Evolutionary conservation across 805 yeast genomes (phyloP).

Genomic region (Nakazawaea holstii): DNA sequence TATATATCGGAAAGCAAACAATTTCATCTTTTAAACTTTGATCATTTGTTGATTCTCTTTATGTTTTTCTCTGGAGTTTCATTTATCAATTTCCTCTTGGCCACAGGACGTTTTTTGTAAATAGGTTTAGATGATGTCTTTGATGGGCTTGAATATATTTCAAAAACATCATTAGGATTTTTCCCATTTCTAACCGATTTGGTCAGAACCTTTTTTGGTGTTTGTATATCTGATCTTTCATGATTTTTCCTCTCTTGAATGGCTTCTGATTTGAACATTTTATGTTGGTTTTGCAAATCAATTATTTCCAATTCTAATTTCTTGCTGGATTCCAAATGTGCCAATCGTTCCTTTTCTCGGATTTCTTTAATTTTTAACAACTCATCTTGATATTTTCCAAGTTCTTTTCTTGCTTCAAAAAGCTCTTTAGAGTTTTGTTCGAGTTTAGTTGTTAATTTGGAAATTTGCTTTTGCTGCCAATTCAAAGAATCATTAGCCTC

Average conservation of each 20-base stretch:
- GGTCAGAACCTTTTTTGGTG: neutral
- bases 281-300: neutral
- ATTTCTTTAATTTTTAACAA: neutral
- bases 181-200: neutral
- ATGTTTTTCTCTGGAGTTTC: neutral
- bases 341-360: neutral
- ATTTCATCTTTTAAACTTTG: too few species aligned
- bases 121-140: neutral
- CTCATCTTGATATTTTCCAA: neutral
- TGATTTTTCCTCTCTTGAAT: neutral
- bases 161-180: neutral
- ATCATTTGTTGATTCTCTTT: neutral
- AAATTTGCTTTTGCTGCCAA: neutral
- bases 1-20: too few species aligned
- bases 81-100: slow-evolving; percentile 1
- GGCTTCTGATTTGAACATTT: neutral
- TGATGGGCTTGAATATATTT: neutral
- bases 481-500: neutral
- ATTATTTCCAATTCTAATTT: neutral
- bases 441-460: neutral
- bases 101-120: neutral
- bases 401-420: neutral
- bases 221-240: neutral
- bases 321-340: neutral
- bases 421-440: neutral